Percentiles rank a stretch among this genome's conserved stretches.
phyloP scores from a whole-genome alignment of 225 moss, liverwort and hornwort species.

The Marchantia paleacea region DNA sequence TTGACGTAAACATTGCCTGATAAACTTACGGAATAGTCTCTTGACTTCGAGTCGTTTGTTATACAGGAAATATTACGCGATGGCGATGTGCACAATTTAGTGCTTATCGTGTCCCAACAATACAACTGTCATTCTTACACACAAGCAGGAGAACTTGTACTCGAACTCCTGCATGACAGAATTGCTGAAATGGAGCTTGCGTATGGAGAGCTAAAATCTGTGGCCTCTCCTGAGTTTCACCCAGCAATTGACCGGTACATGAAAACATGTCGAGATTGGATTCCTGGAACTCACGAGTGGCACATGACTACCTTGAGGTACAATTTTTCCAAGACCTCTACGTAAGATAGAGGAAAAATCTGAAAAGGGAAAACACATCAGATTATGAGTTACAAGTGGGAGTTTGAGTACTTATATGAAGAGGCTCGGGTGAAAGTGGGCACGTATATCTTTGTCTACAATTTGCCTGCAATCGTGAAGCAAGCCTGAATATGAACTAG shows the following conservation, averaged over 20 bases:
- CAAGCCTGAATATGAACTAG: too few relatives aligned
- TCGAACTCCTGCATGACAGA: background rate
- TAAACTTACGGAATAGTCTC: background rate
- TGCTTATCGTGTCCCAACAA: background rate
- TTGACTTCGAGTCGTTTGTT: background rate
- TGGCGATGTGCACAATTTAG: background rate
- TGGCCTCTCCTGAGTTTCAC: background rate
- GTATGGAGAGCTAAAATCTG: background rate
- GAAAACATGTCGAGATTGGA: background rate
- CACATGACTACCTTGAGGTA: background rate
- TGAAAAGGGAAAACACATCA: too few relatives aligned
- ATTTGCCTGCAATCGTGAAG: too few relatives aligned
- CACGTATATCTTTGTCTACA: too few relatives aligned
- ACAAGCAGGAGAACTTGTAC: background rate
- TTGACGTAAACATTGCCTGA: too few relatives aligned
- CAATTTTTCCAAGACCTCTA: background rate
- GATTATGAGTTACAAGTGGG: too few relatives aligned
- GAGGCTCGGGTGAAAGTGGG: too few relatives aligned
- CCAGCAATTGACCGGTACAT: slow-evolving; percentile 9
- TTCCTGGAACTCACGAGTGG: background rate
- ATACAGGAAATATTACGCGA: background rate
- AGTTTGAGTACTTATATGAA: too few relatives aligned
- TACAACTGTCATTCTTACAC: background rate
- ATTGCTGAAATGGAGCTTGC: slow-evolving; percentile 10
- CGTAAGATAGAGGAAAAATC: too few relatives aligned